Percentiles rank a stretch among this genome's conserved stretches.
These are phyloP conservation scores for Knoxdaviesia proteae DNA, from an alignment of 2,329 filamentous ascomycete genomes.

Conservation along the genomic window DNA sequence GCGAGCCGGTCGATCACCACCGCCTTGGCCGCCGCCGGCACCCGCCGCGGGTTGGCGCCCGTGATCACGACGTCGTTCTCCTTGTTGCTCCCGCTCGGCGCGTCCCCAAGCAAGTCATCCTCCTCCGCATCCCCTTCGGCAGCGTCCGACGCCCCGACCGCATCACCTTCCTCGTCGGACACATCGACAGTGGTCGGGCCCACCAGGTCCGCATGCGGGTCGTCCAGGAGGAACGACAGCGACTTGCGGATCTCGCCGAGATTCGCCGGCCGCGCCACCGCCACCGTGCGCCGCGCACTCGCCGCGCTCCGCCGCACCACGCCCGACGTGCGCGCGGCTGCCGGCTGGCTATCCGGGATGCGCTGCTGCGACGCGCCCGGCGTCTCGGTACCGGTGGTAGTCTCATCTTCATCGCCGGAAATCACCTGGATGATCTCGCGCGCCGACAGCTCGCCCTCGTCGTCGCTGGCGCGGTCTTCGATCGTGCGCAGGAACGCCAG, in stretches of 20 bases:
- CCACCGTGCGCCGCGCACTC: slow-evolving; percentile 39
- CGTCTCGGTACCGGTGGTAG: too few relatives aligned
- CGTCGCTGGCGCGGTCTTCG: slow-evolving; percentile 58
- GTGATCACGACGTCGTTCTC: slow-evolving; percentile 19
- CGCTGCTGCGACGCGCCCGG: slow-evolving; percentile 10
- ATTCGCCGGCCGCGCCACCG: slow-evolving; percentile 46
- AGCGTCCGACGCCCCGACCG: slow-evolving; percentile 14
- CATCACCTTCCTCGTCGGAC: slow-evolving; percentile 21
- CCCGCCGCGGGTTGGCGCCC: slow-evolving; percentile 6
- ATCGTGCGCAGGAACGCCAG: slow-evolving; percentile 79
- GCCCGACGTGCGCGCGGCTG: slow-evolving; percentile 14
- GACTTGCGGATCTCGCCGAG: slow-evolving; percentile 68
- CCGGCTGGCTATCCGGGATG: slow-evolving; percentile 31
- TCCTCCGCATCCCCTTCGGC: slow-evolving; percentile 23
- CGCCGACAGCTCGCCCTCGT: slow-evolving; percentile 25
- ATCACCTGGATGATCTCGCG: too few relatives aligned
- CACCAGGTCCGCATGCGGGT: slow-evolving; percentile 30
- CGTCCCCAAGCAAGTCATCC: slow-evolving; percentile 2
- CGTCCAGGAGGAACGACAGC: slow-evolving; percentile 65
- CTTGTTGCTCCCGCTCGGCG: slow-evolving; percentile 19
- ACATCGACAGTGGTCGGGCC: slow-evolving; percentile 18
- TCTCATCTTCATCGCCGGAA: too few relatives aligned
- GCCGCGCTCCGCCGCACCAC: slow-evolving; percentile 26
- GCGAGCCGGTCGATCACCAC: slow-evolving; percentile 53
- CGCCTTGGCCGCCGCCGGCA: slow-evolving; percentile 14